Evolutionary conservation across 2,329 filamentous ascomycete genomes (phyloP).

Genomic region (Ophiostoma angusticollis): DNA sequence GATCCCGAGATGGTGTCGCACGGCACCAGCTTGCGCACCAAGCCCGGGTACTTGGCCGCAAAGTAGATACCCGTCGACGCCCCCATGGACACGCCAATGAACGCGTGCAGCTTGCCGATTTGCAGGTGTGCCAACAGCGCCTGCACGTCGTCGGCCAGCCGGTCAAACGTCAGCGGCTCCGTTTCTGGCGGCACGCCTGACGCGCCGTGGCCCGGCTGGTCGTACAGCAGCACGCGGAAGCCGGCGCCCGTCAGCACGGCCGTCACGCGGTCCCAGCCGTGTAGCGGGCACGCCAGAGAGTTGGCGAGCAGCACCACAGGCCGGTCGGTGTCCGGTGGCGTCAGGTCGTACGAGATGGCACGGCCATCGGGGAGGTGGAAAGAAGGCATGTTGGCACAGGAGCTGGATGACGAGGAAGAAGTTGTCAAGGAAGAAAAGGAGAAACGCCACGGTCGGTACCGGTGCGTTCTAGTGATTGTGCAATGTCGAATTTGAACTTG

Average conservation of each 20-base stretch:
- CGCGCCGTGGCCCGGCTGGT: conserved; percentile 30
- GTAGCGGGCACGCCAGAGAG: conserved; percentile 24
- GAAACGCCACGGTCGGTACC: too few species aligned
- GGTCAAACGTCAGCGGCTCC: conserved; percentile 24
- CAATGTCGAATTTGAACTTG: too few species aligned
- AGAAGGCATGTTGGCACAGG: conserved; percentile 3
- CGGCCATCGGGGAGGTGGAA: conserved; percentile 10
- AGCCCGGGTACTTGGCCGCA: conserved; percentile 23
- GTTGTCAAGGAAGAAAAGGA: too few species aligned
- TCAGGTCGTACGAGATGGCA: conserved; percentile 17
- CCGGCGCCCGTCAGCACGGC: conserved; percentile 21
- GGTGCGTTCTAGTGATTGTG: too few species aligned
- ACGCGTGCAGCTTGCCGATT: conserved; percentile 23
- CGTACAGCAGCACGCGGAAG: conserved; percentile 29
- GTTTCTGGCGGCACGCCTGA: conserved; percentile 21
- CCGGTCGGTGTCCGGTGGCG: conserved; percentile 15
- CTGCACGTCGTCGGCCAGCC: conserved; percentile 17
- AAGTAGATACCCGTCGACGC: conserved; percentile 28
- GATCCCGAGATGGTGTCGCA: conserved; percentile 29
- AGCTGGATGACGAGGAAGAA: too few species aligned
- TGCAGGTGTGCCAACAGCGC: conserved; percentile 22
- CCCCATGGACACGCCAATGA: conserved; percentile 35
- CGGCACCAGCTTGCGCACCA: conserved; percentile 25
- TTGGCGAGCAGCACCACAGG: conserved; percentile 28
- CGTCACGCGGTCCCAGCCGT: conserved; percentile 28